Base-by-base conservation (phyloP, 2,329 filamentous ascomycete genomes). In the Ophiostoma montium region DNA sequence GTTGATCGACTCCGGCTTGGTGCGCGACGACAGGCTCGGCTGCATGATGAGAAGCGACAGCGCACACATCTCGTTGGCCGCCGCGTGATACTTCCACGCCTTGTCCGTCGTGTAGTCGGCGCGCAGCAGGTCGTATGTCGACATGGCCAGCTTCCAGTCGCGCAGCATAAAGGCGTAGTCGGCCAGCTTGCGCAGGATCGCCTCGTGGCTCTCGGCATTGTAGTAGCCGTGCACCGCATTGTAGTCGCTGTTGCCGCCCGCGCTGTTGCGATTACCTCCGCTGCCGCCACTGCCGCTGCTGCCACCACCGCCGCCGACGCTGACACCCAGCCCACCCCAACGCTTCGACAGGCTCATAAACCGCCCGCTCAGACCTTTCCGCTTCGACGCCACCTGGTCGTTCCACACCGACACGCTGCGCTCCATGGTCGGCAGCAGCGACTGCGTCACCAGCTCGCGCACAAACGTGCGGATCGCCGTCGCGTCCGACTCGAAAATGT, bases 91-190 rank as follows among this genome's bases (percentile, higher is more conserved):
- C 58, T 80, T 86, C 92, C 92, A 98, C 1, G 92, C 94, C 64
- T 96, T 96, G 62, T 95, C 89, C 61, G 92, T 92, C 60, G 80
- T 82, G 63, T 90, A 98, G 62, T 98, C 94, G 8, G 82, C 77
- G 48, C 87, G 79, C 9, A 98, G 68, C 5, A 98, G 75, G 50
- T 98, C 90, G 62, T 95, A 98, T 0, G 86, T 95, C 12, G 84
- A 88, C 57, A 92, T 78, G 10, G 92, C 86, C 33, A 98, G 70
- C 64, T 94, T 95, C 80, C 84, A 98, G 64, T 98, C 94, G 31
- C 92, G 79, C 35, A 98, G 74, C 89, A 98, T 95, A 60, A 98
- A 94, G 11, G 88, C 82, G 65, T 90, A 96, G 62, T 98, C 92
- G 39, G 86, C 92, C 45, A 98, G 70, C 61, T 94, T 94, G 33